Conservation (phyloP, 495 filamentous ascomycete genomes). For the Corynascus novoguineensis region DNA sequence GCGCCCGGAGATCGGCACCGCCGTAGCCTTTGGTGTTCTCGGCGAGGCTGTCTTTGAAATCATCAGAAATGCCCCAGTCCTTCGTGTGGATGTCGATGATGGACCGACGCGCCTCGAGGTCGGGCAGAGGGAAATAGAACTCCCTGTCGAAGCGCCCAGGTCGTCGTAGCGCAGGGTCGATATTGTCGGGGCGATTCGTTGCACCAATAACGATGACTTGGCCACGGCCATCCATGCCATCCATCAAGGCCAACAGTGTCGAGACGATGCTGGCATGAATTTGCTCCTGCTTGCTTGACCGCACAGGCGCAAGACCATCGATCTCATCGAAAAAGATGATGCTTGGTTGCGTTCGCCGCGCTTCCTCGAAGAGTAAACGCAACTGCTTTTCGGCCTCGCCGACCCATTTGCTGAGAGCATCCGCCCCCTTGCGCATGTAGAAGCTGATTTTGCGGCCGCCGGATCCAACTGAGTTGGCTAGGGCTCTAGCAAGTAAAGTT, state of each 20-base stretch:
- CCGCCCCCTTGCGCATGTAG: slow-evolving; percentile 98
- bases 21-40: slow-evolving; percentile 92
- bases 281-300: slow-evolving; percentile 96
- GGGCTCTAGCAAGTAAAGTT: slow-evolving; percentile 83
- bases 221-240: slow-evolving; percentile 97
- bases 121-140: slow-evolving; percentile 94
- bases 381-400: slow-evolving; percentile 95
- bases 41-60: slow-evolving; percentile 79
- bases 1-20: slow-evolving; percentile 86
- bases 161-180: slow-evolving; percentile 88
- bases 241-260: slow-evolving; percentile 91
- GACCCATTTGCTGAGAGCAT: slow-evolving; percentile 97
- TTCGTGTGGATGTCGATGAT: slow-evolving; percentile 96
- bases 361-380: slow-evolving; percentile 90
- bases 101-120: slow-evolving; percentile 65
- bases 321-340: slow-evolving; percentile 99
- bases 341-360: slow-evolving; percentile 87
- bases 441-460: slow-evolving; percentile 92
- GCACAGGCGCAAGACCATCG: slow-evolving; percentile 88
- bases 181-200: slow-evolving; percentile 94
- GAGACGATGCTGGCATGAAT: slow-evolving; percentile 98
- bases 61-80: slow-evolving; percentile 74
- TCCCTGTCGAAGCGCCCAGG: slow-evolving; percentile 95
- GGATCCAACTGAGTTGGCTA: slow-evolving; percentile 70
- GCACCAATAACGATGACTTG: slow-evolving; percentile 98